These are phyloP conservation scores for Erysimum pusillum DNA, from an alignment of 441 rosid species.

Conservation along the genomic window DNA sequence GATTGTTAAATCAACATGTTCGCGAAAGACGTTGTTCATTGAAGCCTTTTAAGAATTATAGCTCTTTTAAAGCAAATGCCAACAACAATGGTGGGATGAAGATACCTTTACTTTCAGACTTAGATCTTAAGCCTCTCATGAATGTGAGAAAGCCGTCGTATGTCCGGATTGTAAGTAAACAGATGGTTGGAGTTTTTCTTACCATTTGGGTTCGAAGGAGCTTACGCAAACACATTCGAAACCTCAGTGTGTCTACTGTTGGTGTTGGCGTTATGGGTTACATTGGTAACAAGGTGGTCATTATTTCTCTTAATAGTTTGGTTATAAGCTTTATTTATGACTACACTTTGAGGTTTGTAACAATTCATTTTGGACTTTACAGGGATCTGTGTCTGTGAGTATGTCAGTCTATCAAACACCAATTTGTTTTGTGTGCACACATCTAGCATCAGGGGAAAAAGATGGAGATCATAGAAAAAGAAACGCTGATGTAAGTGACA, in stretches of 20 bases:
- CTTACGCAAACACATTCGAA: conserved; percentile 81
- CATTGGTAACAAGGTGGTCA: conserved; percentile 82
- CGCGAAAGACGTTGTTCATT: conserved; percentile 69
- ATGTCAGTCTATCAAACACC: conserved; percentile 84
- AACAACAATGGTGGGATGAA: conserved; percentile 13
- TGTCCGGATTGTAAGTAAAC: conserved; percentile 85
- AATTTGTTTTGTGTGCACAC: conserved; percentile 80
- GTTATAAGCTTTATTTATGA: background rate
- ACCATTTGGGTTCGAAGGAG: conserved; percentile 88
- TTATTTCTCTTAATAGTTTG: conserved; percentile 15
- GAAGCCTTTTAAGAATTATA: conserved; percentile 46
- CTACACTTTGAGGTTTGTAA: conserved; percentile 4
- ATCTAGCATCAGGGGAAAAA: conserved; percentile 85
- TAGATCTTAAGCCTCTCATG: conserved; percentile 53
- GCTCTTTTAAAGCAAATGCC: conserved; percentile 28
- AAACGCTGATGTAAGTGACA: conserved; percentile 77
- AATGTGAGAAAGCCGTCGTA: conserved; percentile 67
- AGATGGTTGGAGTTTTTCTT: conserved; percentile 91
- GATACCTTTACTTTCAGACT: conserved; percentile 29
- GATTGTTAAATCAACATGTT: conserved; percentile 65
- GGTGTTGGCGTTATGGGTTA: conserved; percentile 96
- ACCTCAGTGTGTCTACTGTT: conserved; percentile 79
- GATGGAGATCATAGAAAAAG: conserved; percentile 77
- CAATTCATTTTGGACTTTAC: conserved; percentile 39
- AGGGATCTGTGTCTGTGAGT: conserved; percentile 89